Evolutionary conservation across 352 stramenopile species (phyloP).

Genomic region (Pythium oligandrum): DNA sequence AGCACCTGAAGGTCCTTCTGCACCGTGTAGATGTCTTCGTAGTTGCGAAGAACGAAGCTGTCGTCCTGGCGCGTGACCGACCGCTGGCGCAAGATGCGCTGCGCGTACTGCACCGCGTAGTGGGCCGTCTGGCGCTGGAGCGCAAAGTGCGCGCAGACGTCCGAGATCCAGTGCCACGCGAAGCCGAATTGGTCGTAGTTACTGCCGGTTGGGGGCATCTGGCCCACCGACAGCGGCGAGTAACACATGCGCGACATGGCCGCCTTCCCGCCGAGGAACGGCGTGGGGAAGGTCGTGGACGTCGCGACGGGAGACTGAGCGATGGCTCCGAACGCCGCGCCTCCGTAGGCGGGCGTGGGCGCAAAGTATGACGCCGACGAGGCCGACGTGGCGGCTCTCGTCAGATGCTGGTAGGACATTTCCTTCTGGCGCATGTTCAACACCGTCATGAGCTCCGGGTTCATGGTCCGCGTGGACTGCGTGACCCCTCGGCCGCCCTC

Average conservation of each 20-base stretch:
- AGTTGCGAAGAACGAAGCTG: constrained; percentile 25
- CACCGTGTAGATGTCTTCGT: constrained; percentile 46
- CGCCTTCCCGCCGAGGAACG: not conserved
- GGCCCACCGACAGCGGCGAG: constrained; percentile 52
- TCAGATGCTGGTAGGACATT: constrained; percentile 72
- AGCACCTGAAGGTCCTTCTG: constrained; percentile 60
- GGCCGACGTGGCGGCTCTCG: constrained; percentile 18
- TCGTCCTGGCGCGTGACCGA: constrained; percentile 29
- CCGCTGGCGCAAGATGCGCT: constrained; percentile 65
- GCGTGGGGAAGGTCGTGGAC: too few relatives aligned
- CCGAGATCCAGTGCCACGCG: constrained; percentile 71
- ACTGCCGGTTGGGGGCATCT: constrained; percentile 23
- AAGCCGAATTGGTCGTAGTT: constrained; percentile 76
- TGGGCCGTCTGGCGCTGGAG: constrained; percentile 76
- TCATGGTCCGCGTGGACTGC: constrained; percentile 16
- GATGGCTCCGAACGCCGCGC: not conserved
- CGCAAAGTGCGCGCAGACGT: constrained; percentile 58
- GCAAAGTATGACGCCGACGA: constrained; percentile 6
- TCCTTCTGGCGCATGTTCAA: constrained; percentile 80
- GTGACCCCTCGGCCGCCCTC: not conserved
- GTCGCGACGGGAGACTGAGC: not conserved
- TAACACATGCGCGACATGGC: constrained; percentile 15
- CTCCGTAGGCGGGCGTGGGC: not conserved
- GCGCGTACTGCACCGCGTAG: constrained; percentile 73
- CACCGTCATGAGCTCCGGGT: constrained; percentile 63